Conservation (phyloP, 1,139 yeast genomes). For the Suhomyces terraborum region DNA sequence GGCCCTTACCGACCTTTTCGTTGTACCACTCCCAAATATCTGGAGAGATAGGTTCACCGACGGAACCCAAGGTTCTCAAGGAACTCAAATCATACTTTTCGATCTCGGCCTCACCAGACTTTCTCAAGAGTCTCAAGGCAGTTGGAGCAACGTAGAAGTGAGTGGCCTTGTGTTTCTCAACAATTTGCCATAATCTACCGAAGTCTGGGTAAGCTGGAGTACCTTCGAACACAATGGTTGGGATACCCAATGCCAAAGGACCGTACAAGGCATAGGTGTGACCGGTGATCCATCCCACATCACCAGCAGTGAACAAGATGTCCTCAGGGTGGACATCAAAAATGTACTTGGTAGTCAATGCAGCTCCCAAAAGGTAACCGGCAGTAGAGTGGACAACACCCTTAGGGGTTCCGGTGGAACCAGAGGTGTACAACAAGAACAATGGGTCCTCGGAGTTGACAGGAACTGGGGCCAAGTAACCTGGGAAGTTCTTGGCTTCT, state of each 20-base stretch:
- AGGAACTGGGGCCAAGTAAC: conserved; percentile 84
- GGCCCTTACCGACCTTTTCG: conserved; percentile 84
- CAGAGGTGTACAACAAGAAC: conserved; percentile 91
- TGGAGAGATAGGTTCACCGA: conserved; percentile 98
- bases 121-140: conserved; percentile 90
- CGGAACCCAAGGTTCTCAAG: conserved; percentile 93
- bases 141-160: conserved; percentile 99
- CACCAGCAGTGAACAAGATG: conserved; percentile 94
- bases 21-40: conserved; percentile 99
- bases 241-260: conserved; percentile 84
- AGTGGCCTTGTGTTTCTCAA: conserved; percentile 89
- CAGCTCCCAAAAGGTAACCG: conserved; percentile 93
- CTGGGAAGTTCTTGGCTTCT: conserved; percentile 76
- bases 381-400: conserved; percentile 96
- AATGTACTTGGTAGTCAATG: conserved; percentile 88
- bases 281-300: conserved; percentile 99
- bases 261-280: conserved; percentile 96
- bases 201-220: conserved; percentile 97
- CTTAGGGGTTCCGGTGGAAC: conserved; percentile 97
- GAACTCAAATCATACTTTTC: conserved; percentile 86
- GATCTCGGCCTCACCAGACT: conserved; percentile 86
- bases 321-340: conserved; percentile 91
- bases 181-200: conserved; percentile 96
- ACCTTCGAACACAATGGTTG: conserved; percentile 93
- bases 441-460: conserved; percentile 92